A percentile compares a stretch with the other conserved stretches of the same genome.
Conservation (phyloP, 1,284 basidiomycete genomes). For the Cutaneotrichosporon cavernicola region DNA sequence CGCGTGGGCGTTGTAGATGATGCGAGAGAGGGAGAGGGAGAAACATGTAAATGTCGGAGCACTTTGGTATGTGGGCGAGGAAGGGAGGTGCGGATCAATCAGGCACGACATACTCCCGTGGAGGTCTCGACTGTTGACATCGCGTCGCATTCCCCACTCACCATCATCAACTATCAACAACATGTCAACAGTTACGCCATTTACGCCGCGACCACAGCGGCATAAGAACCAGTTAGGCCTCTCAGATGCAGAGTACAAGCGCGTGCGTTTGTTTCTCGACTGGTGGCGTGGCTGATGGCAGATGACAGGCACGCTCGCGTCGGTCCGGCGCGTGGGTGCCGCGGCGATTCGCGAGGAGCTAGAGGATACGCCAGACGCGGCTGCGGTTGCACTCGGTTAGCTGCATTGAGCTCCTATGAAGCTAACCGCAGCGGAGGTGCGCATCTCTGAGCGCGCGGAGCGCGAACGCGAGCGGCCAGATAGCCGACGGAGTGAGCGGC, state of each 20-base stretch:
- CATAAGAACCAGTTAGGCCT: constrained; percentile 7
- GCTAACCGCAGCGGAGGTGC: not conserved
- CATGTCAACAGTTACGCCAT: constrained; percentile 9
- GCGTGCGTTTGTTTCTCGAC: not conserved
- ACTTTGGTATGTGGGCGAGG: not conserved
- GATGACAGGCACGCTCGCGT: constrained; percentile 14
- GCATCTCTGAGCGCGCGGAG: not conserved
- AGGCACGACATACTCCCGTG: not conserved
- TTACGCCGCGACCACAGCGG: constrained; percentile 12
- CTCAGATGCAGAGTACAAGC: constrained; percentile 5
- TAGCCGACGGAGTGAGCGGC: constrained; percentile 2
- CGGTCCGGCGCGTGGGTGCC: constrained; percentile 10
- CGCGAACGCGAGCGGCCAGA: constrained; percentile 11
- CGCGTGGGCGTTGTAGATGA: not conserved
- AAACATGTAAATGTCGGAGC: not conserved
- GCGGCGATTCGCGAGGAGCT: constrained; percentile 11
- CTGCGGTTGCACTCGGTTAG: constrained; percentile 1
- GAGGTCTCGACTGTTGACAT: not conserved
- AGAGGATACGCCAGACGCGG: constrained; percentile 11
- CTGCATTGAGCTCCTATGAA: not conserved
- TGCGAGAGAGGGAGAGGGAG: not conserved
- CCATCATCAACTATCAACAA: not conserved
- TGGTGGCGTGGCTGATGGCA: constrained; percentile 6
- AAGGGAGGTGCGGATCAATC: not conserved
- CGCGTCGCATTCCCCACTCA: not conserved